These are phyloP conservation scores for Trichosporon coremiiforme DNA, from an alignment of 1,284 basidiomycete genomes.

Conservation along the genomic window DNA sequence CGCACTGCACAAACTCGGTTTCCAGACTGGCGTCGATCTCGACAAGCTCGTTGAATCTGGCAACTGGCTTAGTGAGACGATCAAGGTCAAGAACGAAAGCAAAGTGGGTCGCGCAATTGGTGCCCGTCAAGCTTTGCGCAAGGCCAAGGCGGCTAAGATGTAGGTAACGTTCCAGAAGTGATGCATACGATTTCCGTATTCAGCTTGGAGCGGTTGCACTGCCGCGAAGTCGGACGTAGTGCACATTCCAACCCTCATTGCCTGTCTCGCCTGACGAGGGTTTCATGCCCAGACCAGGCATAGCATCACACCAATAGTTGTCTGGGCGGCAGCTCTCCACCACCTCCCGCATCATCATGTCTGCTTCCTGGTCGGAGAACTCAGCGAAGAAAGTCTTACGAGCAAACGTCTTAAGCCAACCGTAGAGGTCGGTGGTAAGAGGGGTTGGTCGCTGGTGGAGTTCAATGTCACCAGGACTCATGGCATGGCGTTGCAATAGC, in stretches of 20 bases:
- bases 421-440: constrained; percentile 63
- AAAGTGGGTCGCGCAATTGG: constrained; percentile 76
- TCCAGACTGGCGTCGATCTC: constrained; percentile 69
- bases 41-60: constrained; percentile 73
- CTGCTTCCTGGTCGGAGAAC: constrained; percentile 62
- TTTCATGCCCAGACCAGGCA: constrained; percentile 37
- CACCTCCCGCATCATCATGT: constrained; percentile 67
- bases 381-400: constrained; percentile 63
- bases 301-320: constrained; percentile 54
- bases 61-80: constrained; percentile 72
- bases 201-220: background rate
- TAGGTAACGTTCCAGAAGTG: background rate
- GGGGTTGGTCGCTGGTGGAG: constrained; percentile 71
- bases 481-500: constrained; percentile 64
- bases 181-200: background rate
- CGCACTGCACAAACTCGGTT: constrained; percentile 71
- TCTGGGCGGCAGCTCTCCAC: constrained; percentile 65
- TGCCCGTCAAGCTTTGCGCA: constrained; percentile 55
- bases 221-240: constrained; percentile 14
- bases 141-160: constrained; percentile 22
- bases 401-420: constrained; percentile 72
- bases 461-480: constrained; percentile 63
- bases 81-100: constrained; percentile 72
- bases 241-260: background rate
- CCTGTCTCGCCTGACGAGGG: background rate